Evolutionary conservation across 257 asterid genomes (phyloP), one percentile per base, ranked within the genome.

Genomic region (Dorcoceras hygrometricum): DNA sequence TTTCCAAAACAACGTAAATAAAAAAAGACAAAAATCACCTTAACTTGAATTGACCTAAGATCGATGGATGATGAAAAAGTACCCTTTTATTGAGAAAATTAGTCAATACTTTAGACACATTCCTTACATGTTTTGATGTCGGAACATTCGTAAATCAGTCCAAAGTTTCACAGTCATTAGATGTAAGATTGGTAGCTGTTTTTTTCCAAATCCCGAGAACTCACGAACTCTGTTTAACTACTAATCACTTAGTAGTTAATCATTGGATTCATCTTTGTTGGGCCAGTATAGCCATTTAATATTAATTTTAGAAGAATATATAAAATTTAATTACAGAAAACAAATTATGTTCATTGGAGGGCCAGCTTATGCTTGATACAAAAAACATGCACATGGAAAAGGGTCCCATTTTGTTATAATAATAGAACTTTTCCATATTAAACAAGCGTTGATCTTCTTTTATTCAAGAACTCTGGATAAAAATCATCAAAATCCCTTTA

Each of bases 71-170:
- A 43, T 14, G 51, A 43, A 43, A 43, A 43, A 3, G 19, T 43
- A 43, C n/a, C 0, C 12, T 14, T 43, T 43, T 43, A 43, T 43
- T 3, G 51, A 10, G 19, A 4, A 43, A 66, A 43, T 43, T 43
- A 43, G 19, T 43, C 51, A 43, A 43, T 43, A 43, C 4, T 43
- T 43, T 43, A 43, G 14, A 43, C 19, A 43, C 19, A 14, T 43
- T 43, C 90, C 71, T 73, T 68, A 76, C 88, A 82, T 84, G 88
- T 83, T 85, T 75, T 39, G 56, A 50, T 89, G 90, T 86, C 86
- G 77, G 88, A 67, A 73, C 69, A 71, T 48, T 72, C 73, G 53
- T 68, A 58, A 69, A 79, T 72, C 74, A 76, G 70, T 87, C 85
- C 90, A 89, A 84, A 81, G 16, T 66, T 54, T 76, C 64, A 77